Percentiles rank a stretch among this genome's conserved stretches.
These are phyloP conservation scores for Hortiboletus campestris DNA, from an alignment of 768 basidiomycete species.

Conservation along the genomic window DNA sequence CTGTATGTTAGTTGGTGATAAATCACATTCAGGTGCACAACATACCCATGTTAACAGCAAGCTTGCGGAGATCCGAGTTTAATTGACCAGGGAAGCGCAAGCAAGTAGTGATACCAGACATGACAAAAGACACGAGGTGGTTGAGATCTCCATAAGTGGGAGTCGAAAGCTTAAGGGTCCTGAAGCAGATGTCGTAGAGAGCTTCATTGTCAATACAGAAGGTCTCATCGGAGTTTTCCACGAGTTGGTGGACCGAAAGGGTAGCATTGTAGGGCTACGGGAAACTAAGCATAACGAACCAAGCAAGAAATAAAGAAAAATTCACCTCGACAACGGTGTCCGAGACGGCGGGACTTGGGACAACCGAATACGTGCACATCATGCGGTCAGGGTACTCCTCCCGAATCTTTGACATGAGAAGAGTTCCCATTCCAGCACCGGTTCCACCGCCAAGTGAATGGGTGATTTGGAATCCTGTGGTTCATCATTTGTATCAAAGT, in stretches of 20 bases:
- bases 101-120: constrained; percentile 98
- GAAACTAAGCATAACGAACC: neutral
- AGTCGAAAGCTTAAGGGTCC: constrained; percentile 92
- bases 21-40: constrained; percentile 6
- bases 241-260: constrained; percentile 96
- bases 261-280: constrained; percentile 95
- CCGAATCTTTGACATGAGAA: constrained; percentile 97
- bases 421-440: constrained; percentile 99
- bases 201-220: constrained; percentile 99
- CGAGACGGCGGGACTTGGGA: constrained; percentile 95
- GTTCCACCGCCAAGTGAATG: constrained; percentile 99
- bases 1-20: constrained; percentile 1
- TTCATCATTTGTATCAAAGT: constrained; percentile 3
- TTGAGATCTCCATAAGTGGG: constrained; percentile 98
- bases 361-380: constrained; percentile 99
- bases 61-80: constrained; percentile 96
- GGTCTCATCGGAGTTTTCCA: constrained; percentile 99
- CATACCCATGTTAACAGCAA: constrained; percentile 98
- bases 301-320: neutral
- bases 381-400: constrained; percentile 99
- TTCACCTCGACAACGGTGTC: constrained; percentile 95
- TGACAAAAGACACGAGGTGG: constrained; percentile 95
- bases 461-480: constrained; percentile 93
- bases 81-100: constrained; percentile 99
- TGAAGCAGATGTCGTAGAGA: constrained; percentile 98